Conservation (phyloP, 192 early-diverging fungal genomes). For the Allomyces arbusculus region DNA sequence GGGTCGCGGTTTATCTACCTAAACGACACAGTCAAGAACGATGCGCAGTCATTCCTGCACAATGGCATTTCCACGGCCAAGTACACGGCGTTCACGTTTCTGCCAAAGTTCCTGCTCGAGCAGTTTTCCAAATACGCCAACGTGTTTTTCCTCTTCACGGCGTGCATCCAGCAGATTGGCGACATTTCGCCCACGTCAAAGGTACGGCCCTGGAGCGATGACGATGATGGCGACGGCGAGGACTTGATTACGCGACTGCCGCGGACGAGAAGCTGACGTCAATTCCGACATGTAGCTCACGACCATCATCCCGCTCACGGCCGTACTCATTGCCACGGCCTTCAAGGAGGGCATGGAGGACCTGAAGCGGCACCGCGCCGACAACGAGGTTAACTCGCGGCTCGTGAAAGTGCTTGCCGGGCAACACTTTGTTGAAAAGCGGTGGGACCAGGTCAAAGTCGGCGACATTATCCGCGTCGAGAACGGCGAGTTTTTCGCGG, state of each 20-base stretch:
- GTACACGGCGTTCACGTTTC: slow-evolving; percentile 77
- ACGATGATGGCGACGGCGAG: too few species aligned
- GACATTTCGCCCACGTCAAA: slow-evolving; percentile 78
- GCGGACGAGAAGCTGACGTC: too few species aligned
- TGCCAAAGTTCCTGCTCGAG: slow-evolving; percentile 89
- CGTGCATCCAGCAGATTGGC: slow-evolving; percentile 89
- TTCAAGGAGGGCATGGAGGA: slow-evolving; percentile 92
- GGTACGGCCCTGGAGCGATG: too few species aligned
- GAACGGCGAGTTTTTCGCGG: slow-evolving; percentile 40
- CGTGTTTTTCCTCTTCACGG: slow-evolving; percentile 96
- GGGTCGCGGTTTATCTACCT: slow-evolving; percentile 67
- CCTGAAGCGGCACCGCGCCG: slow-evolving; percentile 20
- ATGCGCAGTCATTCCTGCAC: slow-evolving; percentile 60
- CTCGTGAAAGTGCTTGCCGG: slow-evolving; percentile 18
- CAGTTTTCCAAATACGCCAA: slow-evolving; percentile 99
- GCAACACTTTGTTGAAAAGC: slow-evolving; percentile 3
- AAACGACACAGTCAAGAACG: slow-evolving; percentile 63
- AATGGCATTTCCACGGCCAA: slow-evolving; percentile 92
- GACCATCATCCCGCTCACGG: slow-evolving; percentile 54
- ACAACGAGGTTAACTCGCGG: slow-evolving; percentile 20
- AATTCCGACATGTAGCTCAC: slow-evolving; percentile 24
- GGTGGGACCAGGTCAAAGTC: slow-evolving; percentile 34
- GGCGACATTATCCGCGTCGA: slow-evolving; percentile 39
- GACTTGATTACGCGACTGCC: too few species aligned
- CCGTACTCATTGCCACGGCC: slow-evolving; percentile 75